Evolutionary conservation across 345 rosid species (phyloP), one percentile per base, ranked within the genome.

Genomic region (Viola odorata): DNA sequence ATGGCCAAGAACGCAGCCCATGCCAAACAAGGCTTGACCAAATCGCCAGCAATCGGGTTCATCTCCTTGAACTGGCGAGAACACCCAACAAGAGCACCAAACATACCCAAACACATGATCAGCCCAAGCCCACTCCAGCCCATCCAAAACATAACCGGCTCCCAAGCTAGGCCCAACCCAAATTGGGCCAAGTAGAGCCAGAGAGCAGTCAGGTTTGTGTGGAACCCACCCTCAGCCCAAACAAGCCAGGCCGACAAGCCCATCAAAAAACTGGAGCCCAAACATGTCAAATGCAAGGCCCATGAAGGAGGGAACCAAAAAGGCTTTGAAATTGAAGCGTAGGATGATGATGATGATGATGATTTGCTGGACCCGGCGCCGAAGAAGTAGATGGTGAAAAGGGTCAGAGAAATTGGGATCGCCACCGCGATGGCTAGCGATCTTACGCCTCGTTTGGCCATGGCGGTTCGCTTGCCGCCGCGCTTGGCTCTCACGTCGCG

Each of bases 191-290:
- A 42, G 70, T 79, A 89, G 9, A 84, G 75, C 44, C 67, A 78
- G 45, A 87, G 53, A 10, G 85, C 84, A 13, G 55, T 53, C 3
- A 90, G 85, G 15, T 73, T 75, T 63, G 57, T 74, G 73, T 87
- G 98, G 64, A 89, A 89, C 3, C 94, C 94, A 0, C 90, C 96
- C 48, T 85, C 96, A 1, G 88, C 96, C 98, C 96, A 92, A 5
- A 89, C 84, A 11, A 92, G 82, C 98, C 94, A 92, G 15, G 96
- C 81, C 15, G 98, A 85, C 16, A 89, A 79, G 2, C 88, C 86
- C 88, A 83, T 85, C 68, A 92, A 42, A 76, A 82, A 56, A 55
- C 78, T 78, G 10, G 85, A 80, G 8, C 57, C 70, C 61, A 86
- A 0, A 66, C 85, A 73, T 10, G 82, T 49, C 38, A 68, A 53